Evolutionary conservation across 441 rosid species (phyloP), one percentile per base, ranked within the genome.

Genomic region (Adansonia rubrostipa): DNA sequence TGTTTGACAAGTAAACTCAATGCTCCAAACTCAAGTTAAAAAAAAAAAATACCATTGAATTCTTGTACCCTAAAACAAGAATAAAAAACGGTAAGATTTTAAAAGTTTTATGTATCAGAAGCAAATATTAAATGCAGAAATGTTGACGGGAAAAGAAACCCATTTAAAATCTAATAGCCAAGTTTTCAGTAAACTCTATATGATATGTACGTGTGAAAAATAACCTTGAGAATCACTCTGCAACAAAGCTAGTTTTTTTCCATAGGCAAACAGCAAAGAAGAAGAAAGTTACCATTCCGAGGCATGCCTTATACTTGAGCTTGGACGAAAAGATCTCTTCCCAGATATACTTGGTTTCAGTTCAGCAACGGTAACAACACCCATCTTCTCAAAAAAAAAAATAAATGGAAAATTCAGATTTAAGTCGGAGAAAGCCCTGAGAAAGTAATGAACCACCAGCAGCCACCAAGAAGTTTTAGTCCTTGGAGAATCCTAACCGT

Each of bases 251-350:
- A 67, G 24, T 7, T 54, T 66, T 44, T 33, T 33, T 33, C 24
- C 6, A 68, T n/a, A 17, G 10, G 53, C 20, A 36, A 22, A 11
- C 19, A 14, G n/a, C 22, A 8, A 70, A 65, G 80, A 72, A 24
- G 77, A 13, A 51, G 17, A 75, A 77, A 24, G 71, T 77, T 88
- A 96, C 98, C 99, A 96, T 86, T 96, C 99, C 64, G 98, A 84
- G 80, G 97, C 96, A 84, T 93, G 98, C 75, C 99, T 88, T 64
- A 92, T 91, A 54, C 89, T 96, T 28, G 97, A 90, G 75, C 86
- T 92, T 20, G 94, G 92, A 80, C 98, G 96, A 85, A 92, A 92
- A 2, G 92, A 85, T 87, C 98, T 89, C 88, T 93, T 92, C 78
- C 97, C 96, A 9, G 99, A 93, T 33, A 92, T 83, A 78, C 92